These are phyloP conservation scores for Phaeodactylum tricornutum DNA, from an alignment of 108 stramenopile genomes.

Conservation along the genomic window DNA sequence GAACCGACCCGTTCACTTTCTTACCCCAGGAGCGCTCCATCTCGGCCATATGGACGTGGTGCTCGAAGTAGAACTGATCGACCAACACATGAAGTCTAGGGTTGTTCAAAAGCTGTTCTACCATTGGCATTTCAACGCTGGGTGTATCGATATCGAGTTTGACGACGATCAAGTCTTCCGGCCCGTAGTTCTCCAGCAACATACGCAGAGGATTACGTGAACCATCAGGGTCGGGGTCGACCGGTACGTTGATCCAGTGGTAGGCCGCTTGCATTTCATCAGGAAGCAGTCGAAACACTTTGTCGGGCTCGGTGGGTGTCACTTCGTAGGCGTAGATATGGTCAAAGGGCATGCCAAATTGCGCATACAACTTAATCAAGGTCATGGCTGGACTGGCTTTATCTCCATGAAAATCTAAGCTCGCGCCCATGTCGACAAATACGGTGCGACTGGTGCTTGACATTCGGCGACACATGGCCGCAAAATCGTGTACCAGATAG, in stretches of 20 bases:
- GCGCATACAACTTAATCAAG: slow-evolving; percentile 6
- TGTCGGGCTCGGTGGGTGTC: slow-evolving; percentile 13
- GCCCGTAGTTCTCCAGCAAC: slow-evolving; percentile 19
- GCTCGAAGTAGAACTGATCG: slow-evolving; percentile 75
- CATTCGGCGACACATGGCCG: slow-evolving; percentile 29
- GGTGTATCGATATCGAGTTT: slow-evolving; percentile 57
- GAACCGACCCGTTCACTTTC: slow-evolving; percentile 27
- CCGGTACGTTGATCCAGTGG: slow-evolving; percentile 56
- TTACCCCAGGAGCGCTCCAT: slow-evolving; percentile 20
- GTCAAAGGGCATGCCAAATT: slow-evolving; percentile 58
- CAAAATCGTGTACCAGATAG: slow-evolving; percentile 44
- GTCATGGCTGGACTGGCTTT: slow-evolving; percentile 14
- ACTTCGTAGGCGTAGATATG: slow-evolving; percentile 62
- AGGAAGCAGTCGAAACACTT: slow-evolving; percentile 4
- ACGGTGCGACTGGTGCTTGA: slow-evolving; percentile 20
- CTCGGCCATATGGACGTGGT: slow-evolving; percentile 44
- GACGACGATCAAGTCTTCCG: slow-evolving; percentile 52
- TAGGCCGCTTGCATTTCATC: slow-evolving; percentile 16
- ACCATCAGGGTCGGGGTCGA: slow-evolving; percentile 9
- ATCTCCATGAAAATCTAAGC: slow-evolving; percentile 27
- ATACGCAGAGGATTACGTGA: slow-evolving; percentile 42
- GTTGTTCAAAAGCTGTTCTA: slow-evolving; percentile 23
- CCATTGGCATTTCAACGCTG: slow-evolving; percentile 30
- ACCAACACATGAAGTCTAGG: slow-evolving; percentile 16
- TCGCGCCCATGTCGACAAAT: slow-evolving; percentile 44